Evolutionary conservation across 176 grass and related monocot species (phyloP).

Genomic region (Pontederia paniculata): DNA sequence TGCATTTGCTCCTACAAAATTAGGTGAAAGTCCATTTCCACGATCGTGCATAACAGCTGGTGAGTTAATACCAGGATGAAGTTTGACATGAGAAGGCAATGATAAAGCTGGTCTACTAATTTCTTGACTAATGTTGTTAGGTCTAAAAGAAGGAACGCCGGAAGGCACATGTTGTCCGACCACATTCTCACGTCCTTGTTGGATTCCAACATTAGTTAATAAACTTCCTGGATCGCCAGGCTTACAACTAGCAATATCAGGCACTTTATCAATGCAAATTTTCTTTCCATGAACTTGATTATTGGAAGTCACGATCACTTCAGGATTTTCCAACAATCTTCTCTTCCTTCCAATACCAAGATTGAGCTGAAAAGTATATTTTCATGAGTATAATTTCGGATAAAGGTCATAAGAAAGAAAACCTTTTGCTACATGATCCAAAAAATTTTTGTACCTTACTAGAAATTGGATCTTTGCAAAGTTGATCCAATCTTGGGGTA

Average conservation of each 20-base stretch:
- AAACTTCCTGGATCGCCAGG: constrained; percentile 26
- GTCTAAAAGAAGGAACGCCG: constrained; percentile 37
- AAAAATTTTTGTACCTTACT: constrained; percentile 52
- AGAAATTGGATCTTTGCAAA: constrained; percentile 62
- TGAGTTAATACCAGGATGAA: constrained; percentile 45
- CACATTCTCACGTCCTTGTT: constrained; percentile 36
- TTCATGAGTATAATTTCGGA: too few species aligned
- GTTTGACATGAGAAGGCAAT: constrained; percentile 33
- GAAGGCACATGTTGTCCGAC: constrained; percentile 29
- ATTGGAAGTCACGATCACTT: constrained; percentile 52
- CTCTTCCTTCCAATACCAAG: constrained; percentile 83
- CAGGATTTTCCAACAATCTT: constrained; percentile 55
- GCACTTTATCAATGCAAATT: constrained; percentile 59
- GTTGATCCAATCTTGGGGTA: constrained; percentile 73
- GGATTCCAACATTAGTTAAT: constrained; percentile 28
- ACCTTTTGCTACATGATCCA: constrained; percentile 13
- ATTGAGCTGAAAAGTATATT: constrained; percentile 43
- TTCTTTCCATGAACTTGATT: constrained; percentile 77
- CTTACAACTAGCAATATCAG: constrained; percentile 36
- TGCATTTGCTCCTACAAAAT: constrained; percentile 43
- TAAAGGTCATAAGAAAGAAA: too few species aligned
- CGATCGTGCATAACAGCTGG: constrained; percentile 43
- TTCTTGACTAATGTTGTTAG: constrained; percentile 55
- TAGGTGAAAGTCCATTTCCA: constrained; percentile 34
- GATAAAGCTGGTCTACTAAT: constrained; percentile 35